Base-by-base conservation (phyloP, 1,284 basidiomycete species). In the Peniophora sp. region DNA sequence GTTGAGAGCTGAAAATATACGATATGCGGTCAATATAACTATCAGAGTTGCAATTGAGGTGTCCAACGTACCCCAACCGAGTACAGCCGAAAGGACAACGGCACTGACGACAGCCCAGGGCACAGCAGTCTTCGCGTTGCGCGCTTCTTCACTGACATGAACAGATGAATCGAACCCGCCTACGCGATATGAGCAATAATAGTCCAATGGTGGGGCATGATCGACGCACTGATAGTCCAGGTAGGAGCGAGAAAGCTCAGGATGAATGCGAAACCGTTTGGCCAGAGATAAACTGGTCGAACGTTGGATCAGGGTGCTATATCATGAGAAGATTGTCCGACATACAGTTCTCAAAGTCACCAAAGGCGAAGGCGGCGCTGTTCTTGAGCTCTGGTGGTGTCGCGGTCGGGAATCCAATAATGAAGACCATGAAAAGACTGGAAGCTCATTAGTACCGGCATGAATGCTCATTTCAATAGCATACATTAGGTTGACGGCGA, bases 1-100 rank as follows among this genome's bases (percentile, higher is more conserved):
- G 50, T 82, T 84, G 56, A 84, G 74, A 2, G 73, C 82, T 82
- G 50, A 2, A 19, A 47, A n/a, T n/a, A n/a, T n/a, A n/a, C n/a
- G n/a, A n/a, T n/a, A n/a, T n/a, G n/a, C n/a, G n/a, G n/a, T n/a
- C n/a, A n/a, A n/a, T n/a, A n/a, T n/a, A n/a, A n/a, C n/a, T n/a
- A n/a, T n/a, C n/a, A n/a, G n/a, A n/a, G n/a, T n/a, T n/a, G n/a
- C n/a, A n/a, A n/a, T n/a, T n/a, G n/a, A n/a, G n/a, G n/a, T n/a
- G n/a, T n/a, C n/a, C n/a, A 16, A 25, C 44, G 44, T 24, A 45
- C 44, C 23, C 20, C 19, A 45, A 8, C 44, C 44, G 20, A 45
- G 44, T 19, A 25, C 44, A 20, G n/a, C 16, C 5, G 19, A 19
- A 14, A 22, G 16, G 44, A 54, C 61, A 25, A 68, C 68, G 2